Base-by-base conservation (phyloP, 768 basidiomycete species). In the Russula sp. region DNA sequence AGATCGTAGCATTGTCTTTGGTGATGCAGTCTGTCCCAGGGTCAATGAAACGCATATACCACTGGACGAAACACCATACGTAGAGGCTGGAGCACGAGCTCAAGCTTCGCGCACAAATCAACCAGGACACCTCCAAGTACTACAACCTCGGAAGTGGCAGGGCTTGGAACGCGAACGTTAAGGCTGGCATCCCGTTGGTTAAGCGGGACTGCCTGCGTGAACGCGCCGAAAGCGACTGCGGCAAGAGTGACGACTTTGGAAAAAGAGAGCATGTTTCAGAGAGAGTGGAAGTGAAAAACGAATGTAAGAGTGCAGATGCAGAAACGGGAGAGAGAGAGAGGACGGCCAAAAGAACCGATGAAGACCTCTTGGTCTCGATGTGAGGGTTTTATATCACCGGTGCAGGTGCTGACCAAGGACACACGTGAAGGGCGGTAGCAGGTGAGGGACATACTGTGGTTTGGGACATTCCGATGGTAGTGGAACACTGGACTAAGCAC, bases 1-100 rank as follows among this genome's bases (percentile, higher is more conserved):
- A 61, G 34, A 68, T 59, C 3, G 73, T 71, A 20, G 64, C 70
- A 63, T 74, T 72, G 34, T 68, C 49, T 37, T 67, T 5, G n/a
- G 22, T 67, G 39, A 75, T 48, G 56, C 32, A 71, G 34, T 53
- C 75, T 77, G 63, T 42, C 51, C 13, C 57, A 49, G 35, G 6
- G 37, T 34, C 2, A 55, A 61, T 14, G 39, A 44, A 18, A 54
- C 3, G 11, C 6, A 44, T 45, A 22, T n/a, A 11, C 6, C 7
- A 45, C 6, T 14, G 39, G n/a, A 37, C 8, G 16, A 34, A 16
- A 27, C 2, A 6, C 34, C 45, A 18, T 61, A 61, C 60, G 4
- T 2, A 61, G 7, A 5, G 60, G 45, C 0, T 37, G 4, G 6
- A 61, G 16, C 10, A 10, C 10, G 13, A 1, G 3, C 1, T 16